Percentiles rank a stretch among this genome's conserved stretches.
phyloP scores from a whole-genome alignment of 306 rosid species.

The Prosopis cineraria region DNA sequence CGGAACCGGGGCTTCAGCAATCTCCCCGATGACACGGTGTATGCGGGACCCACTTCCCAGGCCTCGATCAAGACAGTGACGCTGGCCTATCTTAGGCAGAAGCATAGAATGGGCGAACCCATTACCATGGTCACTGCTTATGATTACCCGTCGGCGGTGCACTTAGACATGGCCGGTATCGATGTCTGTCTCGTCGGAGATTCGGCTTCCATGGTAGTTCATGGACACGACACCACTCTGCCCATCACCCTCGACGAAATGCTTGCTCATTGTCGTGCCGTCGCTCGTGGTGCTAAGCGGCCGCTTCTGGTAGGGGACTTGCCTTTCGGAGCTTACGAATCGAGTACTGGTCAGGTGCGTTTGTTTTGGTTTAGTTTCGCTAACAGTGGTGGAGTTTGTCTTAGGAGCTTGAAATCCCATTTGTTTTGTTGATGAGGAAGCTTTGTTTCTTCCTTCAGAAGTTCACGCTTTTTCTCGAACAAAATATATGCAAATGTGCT shows the following conservation, averaged over 20 bases:
- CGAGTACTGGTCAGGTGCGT: constrained; percentile 63
- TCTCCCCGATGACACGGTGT: constrained; percentile 76
- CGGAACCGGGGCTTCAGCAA: constrained; percentile 66
- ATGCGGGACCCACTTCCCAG: constrained; percentile 68
- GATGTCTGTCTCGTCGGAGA: constrained; percentile 86
- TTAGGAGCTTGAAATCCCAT: background rate
- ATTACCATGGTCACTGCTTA: constrained; percentile 93
- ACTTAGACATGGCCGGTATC: constrained; percentile 64
- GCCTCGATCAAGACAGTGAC: constrained; percentile 62
- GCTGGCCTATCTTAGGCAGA: constrained; percentile 54
- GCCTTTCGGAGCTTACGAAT: constrained; percentile 84
- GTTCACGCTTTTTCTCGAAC: background rate
- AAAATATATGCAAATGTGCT: background rate
- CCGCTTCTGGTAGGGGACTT: constrained; percentile 89
- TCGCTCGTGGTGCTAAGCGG: constrained; percentile 77
- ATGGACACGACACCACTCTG: constrained; percentile 83
- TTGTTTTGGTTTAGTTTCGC: background rate
- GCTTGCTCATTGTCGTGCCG: constrained; percentile 85
- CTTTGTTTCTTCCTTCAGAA: background rate
- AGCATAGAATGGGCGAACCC: constrained; percentile 60
- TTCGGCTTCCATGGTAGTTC: constrained; percentile 94
- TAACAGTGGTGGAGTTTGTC: background rate
- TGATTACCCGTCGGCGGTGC: constrained; percentile 88
- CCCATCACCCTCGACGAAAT: constrained; percentile 72
- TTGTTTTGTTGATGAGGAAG: constrained; percentile 31